Evolutionary conservation across 2,329 filamentous ascomycete species (phyloP).

Genomic region (Apiospora rasikravindrae): DNA sequence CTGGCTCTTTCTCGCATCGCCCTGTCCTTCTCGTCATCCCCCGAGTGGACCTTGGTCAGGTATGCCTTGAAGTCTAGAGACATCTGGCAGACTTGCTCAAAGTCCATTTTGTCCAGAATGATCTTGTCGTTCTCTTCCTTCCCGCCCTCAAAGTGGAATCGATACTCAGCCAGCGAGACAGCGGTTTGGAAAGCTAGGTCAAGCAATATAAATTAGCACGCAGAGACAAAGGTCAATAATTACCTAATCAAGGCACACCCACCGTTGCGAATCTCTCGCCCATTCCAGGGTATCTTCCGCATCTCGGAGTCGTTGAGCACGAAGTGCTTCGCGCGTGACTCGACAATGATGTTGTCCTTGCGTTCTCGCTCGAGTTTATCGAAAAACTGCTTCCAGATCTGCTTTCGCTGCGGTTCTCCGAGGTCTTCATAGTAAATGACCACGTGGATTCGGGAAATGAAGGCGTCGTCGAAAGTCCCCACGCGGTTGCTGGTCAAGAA

Average conservation of each 20-base stretch:
- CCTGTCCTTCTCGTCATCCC: background rate
- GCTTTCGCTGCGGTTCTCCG: slow-evolving; percentile 24
- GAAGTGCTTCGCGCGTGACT: background rate
- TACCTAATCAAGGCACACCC: background rate
- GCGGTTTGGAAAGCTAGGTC: background rate
- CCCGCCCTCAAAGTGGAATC: background rate
- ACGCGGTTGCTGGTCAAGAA: slow-evolving; percentile 32
- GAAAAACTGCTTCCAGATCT: slow-evolving; percentile 37
- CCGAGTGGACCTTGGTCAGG: background rate
- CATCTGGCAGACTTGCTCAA: slow-evolving; percentile 15
- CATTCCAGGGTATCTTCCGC: slow-evolving; percentile 23
- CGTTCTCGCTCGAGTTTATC: slow-evolving; percentile 17
- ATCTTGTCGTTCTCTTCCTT: background rate
- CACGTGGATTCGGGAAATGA: slow-evolving; percentile 32
- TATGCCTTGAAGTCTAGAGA: slow-evolving; percentile 2
- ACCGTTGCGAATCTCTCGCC: slow-evolving; percentile 24
- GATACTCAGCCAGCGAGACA: background rate
- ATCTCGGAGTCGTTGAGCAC: slow-evolving; percentile 19
- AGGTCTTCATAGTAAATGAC: slow-evolving; percentile 30
- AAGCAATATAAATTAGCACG: background rate
- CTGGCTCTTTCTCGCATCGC: background rate
- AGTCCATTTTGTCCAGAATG: background rate
- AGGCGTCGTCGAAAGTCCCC: slow-evolving; percentile 30
- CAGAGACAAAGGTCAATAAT: too few relatives aligned
- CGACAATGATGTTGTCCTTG: background rate